Percentiles rank a stretch among this genome's conserved stretches.
Evolutionary conservation across 345 rosid genomes (phyloP).

Genomic region (Eucalyptus sp.): DNA sequence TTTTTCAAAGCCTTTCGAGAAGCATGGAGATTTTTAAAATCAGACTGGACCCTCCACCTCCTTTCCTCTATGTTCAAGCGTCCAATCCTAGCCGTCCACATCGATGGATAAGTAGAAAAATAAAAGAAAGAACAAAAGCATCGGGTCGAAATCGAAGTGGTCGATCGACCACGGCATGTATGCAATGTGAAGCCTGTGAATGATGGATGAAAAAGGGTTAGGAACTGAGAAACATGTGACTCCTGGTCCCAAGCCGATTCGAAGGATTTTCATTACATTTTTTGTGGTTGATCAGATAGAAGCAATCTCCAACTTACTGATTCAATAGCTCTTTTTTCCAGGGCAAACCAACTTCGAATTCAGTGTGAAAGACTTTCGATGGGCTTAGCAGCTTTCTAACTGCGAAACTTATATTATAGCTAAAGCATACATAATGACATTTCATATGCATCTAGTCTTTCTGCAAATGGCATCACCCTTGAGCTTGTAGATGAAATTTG

Average conservation of each 20-base stretch:
- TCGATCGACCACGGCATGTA: neutral
- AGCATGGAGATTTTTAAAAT: neutral
- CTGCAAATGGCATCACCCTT: neutral
- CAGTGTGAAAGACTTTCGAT: neutral
- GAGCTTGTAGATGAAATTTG: neutral
- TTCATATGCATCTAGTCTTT: neutral
- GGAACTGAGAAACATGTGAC: neutral
- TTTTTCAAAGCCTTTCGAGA: neutral
- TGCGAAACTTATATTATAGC: neutral
- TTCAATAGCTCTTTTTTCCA: neutral
- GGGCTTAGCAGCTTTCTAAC: neutral
- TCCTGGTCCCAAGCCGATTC: neutral
- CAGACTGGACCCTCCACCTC: neutral
- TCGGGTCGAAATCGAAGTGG: neutral
- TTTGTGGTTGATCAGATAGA: neutral
- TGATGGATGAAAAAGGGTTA: neutral
- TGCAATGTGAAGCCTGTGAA: neutral
- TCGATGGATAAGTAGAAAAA: neutral
- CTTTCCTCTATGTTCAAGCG: neutral
- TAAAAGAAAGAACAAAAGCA: neutral
- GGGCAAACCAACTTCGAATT: neutral
- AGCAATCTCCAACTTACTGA: neutral
- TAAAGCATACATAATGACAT: neutral
- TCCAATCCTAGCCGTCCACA: neutral
- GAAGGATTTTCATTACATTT: neutral